Base-by-base conservation (phyloP, 495 filamentous ascomycete genomes). In the Penicillium cataractarum region DNA sequence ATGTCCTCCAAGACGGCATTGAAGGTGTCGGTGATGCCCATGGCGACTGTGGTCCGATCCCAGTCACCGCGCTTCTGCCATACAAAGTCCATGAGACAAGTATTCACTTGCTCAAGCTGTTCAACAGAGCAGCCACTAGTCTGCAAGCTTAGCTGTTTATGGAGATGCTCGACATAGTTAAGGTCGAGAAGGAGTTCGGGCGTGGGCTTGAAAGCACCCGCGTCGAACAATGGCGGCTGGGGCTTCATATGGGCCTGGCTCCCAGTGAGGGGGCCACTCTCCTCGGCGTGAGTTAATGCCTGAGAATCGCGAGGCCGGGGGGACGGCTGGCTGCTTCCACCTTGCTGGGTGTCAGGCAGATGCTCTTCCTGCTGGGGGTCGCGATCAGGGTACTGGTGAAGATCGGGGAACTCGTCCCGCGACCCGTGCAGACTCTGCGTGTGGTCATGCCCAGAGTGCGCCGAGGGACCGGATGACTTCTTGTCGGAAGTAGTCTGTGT, bases 51-150 rank as follows among this genome's bases (percentile, higher is more conserved):
- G 67, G 84, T 89, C 19, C 95, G 85, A 74, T 98, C 91, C 84
- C 89, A 93, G 66, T 96, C 88, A 56, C 84, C 82, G 42, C 91
- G 84, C 58, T 79, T 82, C 60, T 81, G 84, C 95, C 95, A 99
- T 15, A 98, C 80, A 44, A 86, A 84, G 61, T 93, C 89, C 94
- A 97, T 97, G 68, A 97, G 76, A 58, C 86, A 87, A n/a, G 93
- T 87, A 71, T 92, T 91, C 71, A 96, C 86, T 73, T 97, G 93
- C 78, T 98, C 94, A 31, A 99, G 81, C 72, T 99, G 96, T 76
- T 98, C 95, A 40, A 99, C 88, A 2, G 86, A 90, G 76, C 87
- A 93, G 0, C 93, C 93, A 44, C 88, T 89, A 8, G 90, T 91
- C 32, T 83, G 81, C 17, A 83, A 72, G 0, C 86, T 84, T 22